Evolutionary conservation across 495 filamentous ascomycete genomes (phyloP), one percentile per base, ranked within the genome.

Genomic region (Poronia punctata): DNA sequence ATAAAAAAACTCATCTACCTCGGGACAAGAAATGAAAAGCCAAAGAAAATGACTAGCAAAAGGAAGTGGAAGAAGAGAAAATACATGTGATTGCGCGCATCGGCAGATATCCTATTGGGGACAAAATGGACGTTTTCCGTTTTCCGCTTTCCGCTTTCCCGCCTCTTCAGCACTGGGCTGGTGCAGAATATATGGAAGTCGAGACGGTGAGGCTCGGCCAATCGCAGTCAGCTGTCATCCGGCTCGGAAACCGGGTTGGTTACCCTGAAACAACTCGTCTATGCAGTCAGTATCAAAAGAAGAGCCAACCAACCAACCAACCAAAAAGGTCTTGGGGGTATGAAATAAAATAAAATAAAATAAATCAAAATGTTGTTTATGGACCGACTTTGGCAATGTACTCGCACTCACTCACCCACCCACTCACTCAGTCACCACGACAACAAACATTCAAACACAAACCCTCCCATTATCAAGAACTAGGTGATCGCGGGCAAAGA

Each of bases 21-120:
- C n/a, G n/a, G 9, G 7, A n/a, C 9, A 17, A 27, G 16, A 22
- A 14, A 4, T 3, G n/a, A 6, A 30, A 5, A 30, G 3, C 26
- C 8, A 22, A 8, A 25, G 2, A 15, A 26, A 14, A 37, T 3
- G 7, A 26, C 3, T 10, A 1, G 20, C 25, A n/a, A 9, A n/a
- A 12, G 15, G 22, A 11, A 9, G 31, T 10, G 12, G n/a, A 3
- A 8, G 9, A 4, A 26, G n/a, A 23, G 4, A 24, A 24, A 7
- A 20, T 10, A 20, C 23, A 14, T 43, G 40, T 43, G 40, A 45
- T 19, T 45, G 25, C 33, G 19, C 19, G 42, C 42, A 20, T 38
- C 33, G 41, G 41, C 41, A 37, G 33, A 44, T 44, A 2, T 44
- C 34, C 34, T 16, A 43, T 43, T 43, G 40, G 40, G 24, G 33